Base-by-base conservation (phyloP, 208 protist genomes). In the Leishmania tarentolae region DNA sequence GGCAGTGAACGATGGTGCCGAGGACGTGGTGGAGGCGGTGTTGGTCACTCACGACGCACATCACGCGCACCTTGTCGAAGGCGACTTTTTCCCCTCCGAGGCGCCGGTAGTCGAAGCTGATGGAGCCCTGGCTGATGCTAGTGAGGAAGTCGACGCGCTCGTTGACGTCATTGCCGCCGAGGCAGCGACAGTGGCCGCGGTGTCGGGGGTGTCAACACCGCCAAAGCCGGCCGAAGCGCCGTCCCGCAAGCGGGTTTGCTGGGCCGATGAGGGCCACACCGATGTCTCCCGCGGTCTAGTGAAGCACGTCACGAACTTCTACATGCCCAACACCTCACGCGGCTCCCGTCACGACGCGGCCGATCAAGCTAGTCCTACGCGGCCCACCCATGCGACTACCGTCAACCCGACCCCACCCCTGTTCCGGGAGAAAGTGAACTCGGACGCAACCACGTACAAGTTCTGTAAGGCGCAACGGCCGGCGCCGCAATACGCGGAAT, bases 41-140 rank as follows among this genome's bases (percentile, higher is more conserved):
- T 42, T 91, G 53, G 74, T 63, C 0, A 81, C 76, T 53, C 84
- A 80, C 35, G 87, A 88, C 42, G 53, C 73, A 57, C 86, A 90
- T 57, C 74, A 83, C 44, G 65, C 78, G n/a, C 90, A 89, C 75
- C 87, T 95, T 61, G 88, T 93, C n/a, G 90, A 93, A 50, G 92
- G 92, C 37, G 92, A 95, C 82, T 92, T 92, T 82, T 95, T 95
- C 61, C 91, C 82, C 31, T 47, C 87, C 9, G 83, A 90, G 5
- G 79, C 79, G 28, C 71, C 80, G 35, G 66, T 59, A 19, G 80
- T 85, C 47, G 85, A 81, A 24, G 46, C 46, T 19, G 79, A 69
- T 77, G 75, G 53, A 37, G 57, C 42, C 44, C 57, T 24, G 6
- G 79, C 65, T 17, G 57, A 31, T 2, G 66, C 40, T 1, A 77